Evolutionary conservation across 257 asterid species (phyloP).

Genomic region (Solanum appendiculatum): DNA sequence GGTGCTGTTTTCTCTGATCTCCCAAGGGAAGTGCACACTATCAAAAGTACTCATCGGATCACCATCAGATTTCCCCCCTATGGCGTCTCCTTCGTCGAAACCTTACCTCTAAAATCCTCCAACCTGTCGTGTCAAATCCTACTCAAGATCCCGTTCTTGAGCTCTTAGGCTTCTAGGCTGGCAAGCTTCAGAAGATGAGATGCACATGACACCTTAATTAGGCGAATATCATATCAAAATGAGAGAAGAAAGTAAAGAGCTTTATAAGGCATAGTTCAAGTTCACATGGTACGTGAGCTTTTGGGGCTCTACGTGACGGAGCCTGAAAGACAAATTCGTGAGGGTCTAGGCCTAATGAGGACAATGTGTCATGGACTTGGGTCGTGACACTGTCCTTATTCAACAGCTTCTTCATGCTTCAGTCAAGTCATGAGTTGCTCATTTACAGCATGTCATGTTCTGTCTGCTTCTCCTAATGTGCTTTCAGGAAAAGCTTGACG

Average conservation of each 20-base stretch:
- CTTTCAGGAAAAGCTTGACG: neutral
- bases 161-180: neutral
- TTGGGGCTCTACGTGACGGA: neutral
- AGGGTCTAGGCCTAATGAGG: neutral
- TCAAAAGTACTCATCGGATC: neutral
- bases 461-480: neutral
- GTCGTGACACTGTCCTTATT: neutral
- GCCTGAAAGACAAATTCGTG: neutral
- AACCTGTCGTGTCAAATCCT: neutral
- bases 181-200: neutral
- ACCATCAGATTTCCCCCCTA: neutral
- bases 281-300: neutral
- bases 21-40: neutral
- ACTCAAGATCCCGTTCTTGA: neutral
- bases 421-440: neutral
- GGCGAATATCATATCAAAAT: neutral
- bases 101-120: neutral
- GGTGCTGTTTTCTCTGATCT: neutral
- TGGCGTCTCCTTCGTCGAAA: neutral
- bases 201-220: neutral
- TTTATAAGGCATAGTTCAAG: neutral
- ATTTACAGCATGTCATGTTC: neutral
- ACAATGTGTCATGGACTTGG: neutral
- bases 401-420: neutral
- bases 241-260: neutral